Conservation (phyloP, 768 basidiomycete species). For the Leccinum longicurvipes region DNA sequence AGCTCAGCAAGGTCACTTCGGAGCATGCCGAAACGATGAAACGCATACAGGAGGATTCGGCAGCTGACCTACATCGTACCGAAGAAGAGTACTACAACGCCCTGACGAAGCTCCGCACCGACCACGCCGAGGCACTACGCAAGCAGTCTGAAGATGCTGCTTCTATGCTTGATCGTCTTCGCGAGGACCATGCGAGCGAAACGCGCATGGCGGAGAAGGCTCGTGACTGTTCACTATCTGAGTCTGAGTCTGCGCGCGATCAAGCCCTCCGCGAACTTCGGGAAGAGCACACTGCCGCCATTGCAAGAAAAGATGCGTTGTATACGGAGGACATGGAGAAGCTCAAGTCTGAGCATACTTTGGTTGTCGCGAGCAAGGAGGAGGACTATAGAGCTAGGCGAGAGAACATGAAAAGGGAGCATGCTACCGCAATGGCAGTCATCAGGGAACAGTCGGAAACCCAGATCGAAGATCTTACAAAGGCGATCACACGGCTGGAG, state of each 20-base stretch:
- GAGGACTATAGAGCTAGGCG: conserved; percentile 50
- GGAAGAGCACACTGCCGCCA: conserved; percentile 66
- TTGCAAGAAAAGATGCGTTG: conserved; percentile 62
- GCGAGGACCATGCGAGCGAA: conserved; percentile 72
- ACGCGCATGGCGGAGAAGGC: conserved; percentile 73
- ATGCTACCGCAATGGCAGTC: conserved; percentile 30
- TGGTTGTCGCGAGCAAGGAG: conserved; percentile 50
- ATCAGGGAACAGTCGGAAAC: conserved; percentile 35
- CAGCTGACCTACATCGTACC: conserved; percentile 57
- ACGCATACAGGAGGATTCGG: conserved; percentile 57
- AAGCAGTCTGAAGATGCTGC: conserved; percentile 58
- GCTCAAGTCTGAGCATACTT: conserved; percentile 60
- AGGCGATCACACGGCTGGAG: conserved; percentile 46
- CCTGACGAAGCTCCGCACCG: conserved; percentile 68
- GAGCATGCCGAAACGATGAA: conserved; percentile 58
- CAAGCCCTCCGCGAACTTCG: conserved; percentile 62
- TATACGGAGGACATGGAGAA: conserved; percentile 64
- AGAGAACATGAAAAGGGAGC: conserved; percentile 34
- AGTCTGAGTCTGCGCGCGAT: conserved; percentile 67
- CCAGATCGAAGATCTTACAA: conserved; percentile 63
- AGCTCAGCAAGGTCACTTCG: too few species aligned
- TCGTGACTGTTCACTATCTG: conserved; percentile 68
- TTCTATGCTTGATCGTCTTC: conserved; percentile 63
- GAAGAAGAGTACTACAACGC: conserved; percentile 83
- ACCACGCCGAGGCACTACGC: conserved; percentile 65